Evolutionary conservation across 2,329 filamentous ascomycete genomes (phyloP).

Genomic region (Penicillium palitans): DNA sequence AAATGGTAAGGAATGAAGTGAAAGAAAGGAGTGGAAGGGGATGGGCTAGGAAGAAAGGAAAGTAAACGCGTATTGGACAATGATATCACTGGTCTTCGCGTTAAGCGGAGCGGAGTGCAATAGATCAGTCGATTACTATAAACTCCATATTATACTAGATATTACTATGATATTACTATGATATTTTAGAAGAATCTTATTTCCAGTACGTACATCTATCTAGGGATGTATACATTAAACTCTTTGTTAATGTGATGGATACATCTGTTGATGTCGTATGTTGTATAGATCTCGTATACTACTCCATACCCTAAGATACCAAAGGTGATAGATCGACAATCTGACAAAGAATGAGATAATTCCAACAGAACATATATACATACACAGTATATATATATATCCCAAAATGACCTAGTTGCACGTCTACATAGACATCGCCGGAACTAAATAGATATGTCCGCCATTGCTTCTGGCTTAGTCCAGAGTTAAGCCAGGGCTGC

Average conservation of each 20-base stretch:
- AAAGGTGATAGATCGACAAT: conserved; percentile 1
- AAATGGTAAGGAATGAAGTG: conserved; percentile 2
- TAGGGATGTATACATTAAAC: background rate
- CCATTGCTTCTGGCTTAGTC: background rate
- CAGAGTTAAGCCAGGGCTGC: background rate
- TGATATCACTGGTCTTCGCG: conserved; percentile 24
- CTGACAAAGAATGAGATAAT: background rate
- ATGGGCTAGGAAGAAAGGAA: conserved; percentile 8
- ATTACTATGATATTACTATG: background rate
- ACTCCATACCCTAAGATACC: background rate
- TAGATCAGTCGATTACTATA: background rate
- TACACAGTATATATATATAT: too few relatives aligned
- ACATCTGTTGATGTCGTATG: background rate
- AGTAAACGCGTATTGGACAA: conserved; percentile 23
- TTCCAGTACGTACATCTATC: too few relatives aligned
- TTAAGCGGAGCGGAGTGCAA: background rate
- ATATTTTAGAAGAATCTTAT: background rate
- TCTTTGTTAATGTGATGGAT: background rate
- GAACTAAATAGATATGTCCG: background rate
- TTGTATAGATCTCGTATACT: background rate
- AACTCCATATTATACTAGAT: too few relatives aligned
- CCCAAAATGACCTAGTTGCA: background rate
- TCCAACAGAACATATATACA: too few relatives aligned
- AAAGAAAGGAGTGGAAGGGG: conserved; percentile 6
- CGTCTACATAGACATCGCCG: background rate